These are phyloP conservation scores for Diaporthe vexans DNA, from an alignment of 2,329 filamentous ascomycete genomes.

Conservation along the genomic window DNA sequence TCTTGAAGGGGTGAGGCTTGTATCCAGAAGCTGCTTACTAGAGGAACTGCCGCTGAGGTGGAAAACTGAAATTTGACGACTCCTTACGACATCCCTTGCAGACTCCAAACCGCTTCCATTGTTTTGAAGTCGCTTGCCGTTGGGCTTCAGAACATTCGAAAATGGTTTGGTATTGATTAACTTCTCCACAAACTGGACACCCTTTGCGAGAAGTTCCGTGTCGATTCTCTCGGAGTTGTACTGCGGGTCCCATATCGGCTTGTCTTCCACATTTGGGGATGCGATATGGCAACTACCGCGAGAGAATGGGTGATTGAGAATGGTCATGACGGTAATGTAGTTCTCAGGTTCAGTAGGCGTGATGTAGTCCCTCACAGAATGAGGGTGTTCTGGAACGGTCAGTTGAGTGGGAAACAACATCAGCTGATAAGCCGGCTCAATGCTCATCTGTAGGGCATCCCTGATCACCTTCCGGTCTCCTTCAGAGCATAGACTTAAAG, in stretches of 20 bases:
- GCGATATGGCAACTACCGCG: slow-evolving; percentile 69
- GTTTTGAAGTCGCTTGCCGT: slow-evolving; percentile 41
- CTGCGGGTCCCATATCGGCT: slow-evolving; percentile 65
- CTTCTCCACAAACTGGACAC: slow-evolving; percentile 55
- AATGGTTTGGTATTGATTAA: slow-evolving; percentile 56
- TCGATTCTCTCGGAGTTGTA: slow-evolving; percentile 65
- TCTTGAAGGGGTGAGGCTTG: too few relatives aligned
- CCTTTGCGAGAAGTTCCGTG: slow-evolving; percentile 57
- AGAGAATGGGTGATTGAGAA: slow-evolving; percentile 70
- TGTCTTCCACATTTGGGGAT: slow-evolving; percentile 55
- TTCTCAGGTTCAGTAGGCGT: slow-evolving; percentile 53
- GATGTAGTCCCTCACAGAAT: slow-evolving; percentile 45
- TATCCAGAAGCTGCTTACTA: neutral
- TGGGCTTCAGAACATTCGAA: slow-evolving; percentile 52
- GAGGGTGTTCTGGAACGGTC: slow-evolving; percentile 43
- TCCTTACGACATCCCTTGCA: slow-evolving; percentile 45
- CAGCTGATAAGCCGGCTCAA: slow-evolving; percentile 47
- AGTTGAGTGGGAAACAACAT: slow-evolving; percentile 47
- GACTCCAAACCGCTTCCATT: slow-evolving; percentile 43
- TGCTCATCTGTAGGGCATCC: neutral
- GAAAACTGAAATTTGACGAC: slow-evolving; percentile 38
- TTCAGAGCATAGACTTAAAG: neutral
- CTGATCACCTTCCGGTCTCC: slow-evolving; percentile 9
- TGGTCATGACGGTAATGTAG: slow-evolving; percentile 65
- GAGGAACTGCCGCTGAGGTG: slow-evolving; percentile 42